These are phyloP conservation scores for Oryza brachyantha DNA, from an alignment of 176 grass and related monocot species.

Conservation along the genomic window DNA sequence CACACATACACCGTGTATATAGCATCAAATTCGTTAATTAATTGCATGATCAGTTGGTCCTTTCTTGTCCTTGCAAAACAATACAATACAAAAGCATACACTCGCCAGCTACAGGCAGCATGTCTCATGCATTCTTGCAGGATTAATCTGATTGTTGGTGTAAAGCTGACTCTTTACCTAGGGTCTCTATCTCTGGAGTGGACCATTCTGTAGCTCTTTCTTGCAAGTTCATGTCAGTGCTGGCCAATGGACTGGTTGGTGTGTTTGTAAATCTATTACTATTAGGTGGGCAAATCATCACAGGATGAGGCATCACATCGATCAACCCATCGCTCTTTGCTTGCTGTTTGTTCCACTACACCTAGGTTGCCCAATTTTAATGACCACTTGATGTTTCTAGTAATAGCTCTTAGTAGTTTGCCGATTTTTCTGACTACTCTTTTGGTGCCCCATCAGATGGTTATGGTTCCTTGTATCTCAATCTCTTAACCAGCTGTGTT, in stretches of 20 bases:
- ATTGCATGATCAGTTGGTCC: background rate
- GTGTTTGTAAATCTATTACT: background rate
- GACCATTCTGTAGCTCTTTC: background rate
- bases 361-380: background rate
- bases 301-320: conserved; percentile 1
- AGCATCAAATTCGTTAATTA: background rate
- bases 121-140: background rate
- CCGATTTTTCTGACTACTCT: too few species aligned
- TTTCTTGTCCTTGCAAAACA: background rate
- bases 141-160: background rate
- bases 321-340: background rate
- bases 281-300: background rate
- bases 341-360: background rate
- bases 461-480: background rate
- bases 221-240: background rate
- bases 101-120: background rate
- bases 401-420: too few species aligned
- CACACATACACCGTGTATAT: background rate
- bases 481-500: background rate
- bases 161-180: too few species aligned
- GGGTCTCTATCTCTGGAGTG: background rate
- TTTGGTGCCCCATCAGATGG: too few species aligned
- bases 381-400: background rate
- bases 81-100: background rate
- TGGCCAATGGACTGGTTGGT: background rate